Base-by-base conservation (phyloP, 345 rosid genomes). In the Atalantia buxifolia region DNA sequence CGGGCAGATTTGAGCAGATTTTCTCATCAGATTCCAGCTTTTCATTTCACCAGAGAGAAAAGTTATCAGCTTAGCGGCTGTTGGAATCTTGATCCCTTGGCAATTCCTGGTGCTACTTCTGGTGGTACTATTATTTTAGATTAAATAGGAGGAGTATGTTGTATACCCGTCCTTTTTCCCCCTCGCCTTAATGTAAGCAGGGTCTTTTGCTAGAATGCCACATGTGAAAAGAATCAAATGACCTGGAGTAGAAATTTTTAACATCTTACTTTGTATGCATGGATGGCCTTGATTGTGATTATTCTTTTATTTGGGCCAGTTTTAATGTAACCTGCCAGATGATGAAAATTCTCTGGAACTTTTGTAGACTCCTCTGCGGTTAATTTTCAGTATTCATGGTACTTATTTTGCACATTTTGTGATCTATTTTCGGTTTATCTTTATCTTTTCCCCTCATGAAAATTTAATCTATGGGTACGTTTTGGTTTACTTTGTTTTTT, bases 11-110 rank as follows among this genome's bases (percentile, higher is more conserved):
- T 81, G 61, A 38, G 25, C 40, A 80, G 87, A 69, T 91, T 90
- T 86, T 90, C 92, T 59, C 92, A 87, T 82, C 95, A 79, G 83
- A 87, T 88, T 81, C 89, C 86, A 16, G 86, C 93, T 22, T 75
- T 73, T 16, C 81, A 76, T 75, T 84, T 60, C 3, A 24, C 42
- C 9, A 85, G 69, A 71, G 83, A 69, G 75, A 59, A 57, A 19
- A 76, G 74, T 24, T 25, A 10, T 67, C 50, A 40, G 27, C 70
- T 36, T 53, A 74, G 60, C 57, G 76, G 83, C 42, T 83, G 22
- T 53, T 91, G 92, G 90, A 84, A 89, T 77, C 83, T 88, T 48
- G 92, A 89, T 83, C 78, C 83, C 24, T 66, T 45, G 8, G 88
- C 88, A 69, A 66, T 87, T 79, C 68, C 81, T 30, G 81, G 79